A percentile compares a stretch with the other conserved stretches of the same genome.
These are phyloP conservation scores for Talaromyces sp. DNA, from an alignment of 2,329 filamentous ascomycete species.

Conservation along the genomic window DNA sequence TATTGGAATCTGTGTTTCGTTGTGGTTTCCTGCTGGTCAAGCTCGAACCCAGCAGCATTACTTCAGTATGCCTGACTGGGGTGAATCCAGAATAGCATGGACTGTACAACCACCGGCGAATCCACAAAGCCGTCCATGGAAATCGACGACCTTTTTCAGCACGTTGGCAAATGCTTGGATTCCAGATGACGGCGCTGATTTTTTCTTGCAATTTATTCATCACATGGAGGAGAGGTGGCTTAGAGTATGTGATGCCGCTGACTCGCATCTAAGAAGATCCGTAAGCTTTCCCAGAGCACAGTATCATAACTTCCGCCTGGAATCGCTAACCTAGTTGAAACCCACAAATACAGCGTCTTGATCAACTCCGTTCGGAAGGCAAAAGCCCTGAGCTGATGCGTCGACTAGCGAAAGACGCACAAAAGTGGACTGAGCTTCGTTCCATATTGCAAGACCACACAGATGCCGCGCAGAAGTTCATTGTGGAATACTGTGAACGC, in stretches of 20 bases:
- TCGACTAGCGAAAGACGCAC: slow-evolving; percentile 4
- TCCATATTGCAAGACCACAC: neutral
- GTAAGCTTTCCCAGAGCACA: neutral
- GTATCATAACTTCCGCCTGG: too few species aligned
- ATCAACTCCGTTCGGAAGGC: neutral
- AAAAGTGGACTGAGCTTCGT: slow-evolving; percentile 4
- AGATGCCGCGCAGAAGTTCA: neutral
- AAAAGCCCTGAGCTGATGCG: slow-evolving; percentile 2
- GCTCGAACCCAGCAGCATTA: neutral
- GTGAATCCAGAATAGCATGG: neutral
- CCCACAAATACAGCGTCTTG: neutral
- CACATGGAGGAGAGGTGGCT: neutral
- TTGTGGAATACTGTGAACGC: neutral
- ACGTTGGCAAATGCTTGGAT: slow-evolving; percentile 3
- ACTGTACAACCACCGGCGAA: neutral
- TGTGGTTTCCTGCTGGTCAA: neutral
- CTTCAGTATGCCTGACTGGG: neutral
- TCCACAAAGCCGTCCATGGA: neutral
- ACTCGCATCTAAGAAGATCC: neutral
- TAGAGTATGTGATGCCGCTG: neutral
- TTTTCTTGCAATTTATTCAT: neutral
- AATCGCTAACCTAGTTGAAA: neutral
- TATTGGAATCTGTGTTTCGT: neutral
- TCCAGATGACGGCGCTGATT: neutral
- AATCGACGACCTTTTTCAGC: neutral